phyloP scores from a whole-genome alignment of 1,284 basidiomycete species.

The Takashimella tepidaria region DNA sequence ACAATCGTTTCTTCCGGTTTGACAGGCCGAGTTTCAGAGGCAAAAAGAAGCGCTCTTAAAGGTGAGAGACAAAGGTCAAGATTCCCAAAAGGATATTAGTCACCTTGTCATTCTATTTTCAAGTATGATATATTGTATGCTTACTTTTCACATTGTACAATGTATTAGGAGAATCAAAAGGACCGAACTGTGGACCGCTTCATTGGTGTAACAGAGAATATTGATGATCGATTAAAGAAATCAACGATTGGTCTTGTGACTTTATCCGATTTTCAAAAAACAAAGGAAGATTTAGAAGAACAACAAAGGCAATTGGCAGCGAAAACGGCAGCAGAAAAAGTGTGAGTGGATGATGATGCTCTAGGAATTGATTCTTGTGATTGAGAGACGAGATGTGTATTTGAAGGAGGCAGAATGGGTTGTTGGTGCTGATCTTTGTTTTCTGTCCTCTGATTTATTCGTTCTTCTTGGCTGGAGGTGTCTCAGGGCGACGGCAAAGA shows the following conservation, averaged over 20 bases:
- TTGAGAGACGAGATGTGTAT: no score
- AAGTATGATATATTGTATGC: no score
- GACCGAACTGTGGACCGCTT: slow-evolving; percentile 80
- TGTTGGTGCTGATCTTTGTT: no score
- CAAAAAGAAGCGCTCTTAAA: slow-evolving; percentile 32
- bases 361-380: no score
- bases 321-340: slow-evolving; percentile 34
- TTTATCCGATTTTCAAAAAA: slow-evolving; percentile 87
- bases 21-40: slow-evolving; percentile 34
- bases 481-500: slow-evolving; percentile 44
- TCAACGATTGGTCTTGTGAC: slow-evolving; percentile 89
- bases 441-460: no score
- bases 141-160: no score
- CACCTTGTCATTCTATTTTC: not conserved
- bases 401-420: no score
- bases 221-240: slow-evolving; percentile 91
- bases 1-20: no score
- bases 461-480: slow-evolving; percentile 5
- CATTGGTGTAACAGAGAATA: slow-evolving; percentile 85
- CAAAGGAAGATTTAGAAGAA: slow-evolving; percentile 84
- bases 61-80: no score
- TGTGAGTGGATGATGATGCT: slow-evolving; percentile 14
- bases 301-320: slow-evolving; percentile 86
- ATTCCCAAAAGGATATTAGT: not conserved
- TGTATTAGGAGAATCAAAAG: slow-evolving; percentile 48